Evolutionary conservation across 768 basidiomycete species (phyloP), one percentile per base, ranked within the genome.

Genomic region (Agaricus blazei): DNA sequence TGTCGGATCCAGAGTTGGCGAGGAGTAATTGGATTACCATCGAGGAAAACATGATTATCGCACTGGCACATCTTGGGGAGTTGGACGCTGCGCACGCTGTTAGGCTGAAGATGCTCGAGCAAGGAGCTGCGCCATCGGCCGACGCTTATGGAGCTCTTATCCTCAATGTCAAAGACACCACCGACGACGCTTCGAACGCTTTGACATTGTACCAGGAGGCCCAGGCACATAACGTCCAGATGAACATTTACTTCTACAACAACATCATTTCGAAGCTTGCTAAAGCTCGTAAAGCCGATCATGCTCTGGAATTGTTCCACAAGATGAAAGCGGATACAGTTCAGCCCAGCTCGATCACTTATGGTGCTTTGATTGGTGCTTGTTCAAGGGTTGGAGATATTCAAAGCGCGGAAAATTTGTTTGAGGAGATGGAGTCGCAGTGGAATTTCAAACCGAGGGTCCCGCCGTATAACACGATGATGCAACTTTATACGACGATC

Each of bases 381-480:
- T 97, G 94, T 69, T 92, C 91, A 37, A 81, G 96, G 55, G 93
- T 97, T 2, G 97, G 97, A 1, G 94, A 98, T 65, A 80, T 82
- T 5, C 71, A 75, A 3, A 84, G 88, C 0, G 97, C 97, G 4
- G 90, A 91, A 68, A 72, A 75, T 8, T 71, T 97, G 44, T 99
- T 97, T 72, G 65, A 70, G 53, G 94, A 98, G 74, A 98, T 99
- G 97, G 68, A 75, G 0, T 60, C 69, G 43, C 76, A 83, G 57
- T 74, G 70, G 36, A 87, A 86, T 61, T 98, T 93, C 77, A 87
- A 79, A 71, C 87, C 95, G 8, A 79, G 94, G 6, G 85, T 97
- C 1, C 97, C 96, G 19, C 96, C 96, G 0, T 99, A 86, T 78
- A 99, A 99, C 73, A 94, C 89, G 34, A 97, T 99, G 94, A 98